A percentile compares a stretch with the other conserved stretches of the same genome.
phyloP scores from a whole-genome alignment of 805 yeast species.

The Cyberlindnera samutprakarnensis region DNA sequence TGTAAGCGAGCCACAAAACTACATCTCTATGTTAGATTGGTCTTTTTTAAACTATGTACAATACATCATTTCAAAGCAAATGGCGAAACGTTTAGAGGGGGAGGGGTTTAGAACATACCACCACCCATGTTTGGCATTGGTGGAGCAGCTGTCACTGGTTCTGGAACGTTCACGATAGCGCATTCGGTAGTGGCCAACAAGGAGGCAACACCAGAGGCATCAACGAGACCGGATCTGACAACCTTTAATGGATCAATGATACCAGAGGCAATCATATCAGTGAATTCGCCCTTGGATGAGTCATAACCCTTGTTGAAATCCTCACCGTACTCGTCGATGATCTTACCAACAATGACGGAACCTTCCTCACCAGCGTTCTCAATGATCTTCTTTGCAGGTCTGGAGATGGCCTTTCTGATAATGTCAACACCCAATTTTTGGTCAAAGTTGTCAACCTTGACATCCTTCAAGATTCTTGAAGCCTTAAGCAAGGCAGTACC shows the following conservation, averaged over 20 bases:
- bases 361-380: conserved; percentile 99
- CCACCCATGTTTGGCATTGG: conserved; percentile 56
- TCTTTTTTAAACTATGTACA: conserved; percentile 9
- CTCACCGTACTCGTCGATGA: conserved; percentile 40
- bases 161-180: conserved; percentile 96
- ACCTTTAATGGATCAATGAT: conserved; percentile 99
- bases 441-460: conserved; percentile 72
- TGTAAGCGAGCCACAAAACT: too few relatives aligned
- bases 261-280: conserved; percentile 95
- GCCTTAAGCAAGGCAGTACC: conserved; percentile 98
- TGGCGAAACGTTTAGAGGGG: background rate
- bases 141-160: conserved; percentile 49
- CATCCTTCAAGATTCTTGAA: conserved; percentile 49
- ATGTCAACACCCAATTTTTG: conserved; percentile 96
- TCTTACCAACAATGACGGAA: conserved; percentile 91
- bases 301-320: conserved; percentile 91
- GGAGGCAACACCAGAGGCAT: conserved; percentile 97
- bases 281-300: conserved; percentile 87
- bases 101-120: conserved; percentile 32
- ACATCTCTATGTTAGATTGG: too few relatives aligned
- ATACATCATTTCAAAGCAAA: background rate
- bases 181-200: conserved; percentile 97
- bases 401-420: conserved; percentile 89
- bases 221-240: conserved; percentile 92
- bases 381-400: conserved; percentile 94